Evolutionary conservation across 106 monocot genomes (phyloP), one percentile per base, ranked within the genome.

Genomic region (Apostasia ramifera): DNA sequence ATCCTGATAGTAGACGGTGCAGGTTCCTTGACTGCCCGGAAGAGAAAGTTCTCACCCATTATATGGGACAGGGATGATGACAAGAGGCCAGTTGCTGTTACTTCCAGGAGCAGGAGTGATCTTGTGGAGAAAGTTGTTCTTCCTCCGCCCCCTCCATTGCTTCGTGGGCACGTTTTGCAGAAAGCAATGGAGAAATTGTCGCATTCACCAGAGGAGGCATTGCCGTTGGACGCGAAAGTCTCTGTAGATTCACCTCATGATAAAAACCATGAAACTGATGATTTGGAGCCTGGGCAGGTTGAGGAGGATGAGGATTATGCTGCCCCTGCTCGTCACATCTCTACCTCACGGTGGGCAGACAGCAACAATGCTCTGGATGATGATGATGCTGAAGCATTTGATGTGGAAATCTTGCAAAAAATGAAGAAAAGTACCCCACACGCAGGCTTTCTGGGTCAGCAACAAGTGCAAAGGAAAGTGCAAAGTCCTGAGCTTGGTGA

Each of bases 341-440:
- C 85, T 9, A 61, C 79, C 3, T 94, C 94, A 15, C 64, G 94
- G 55, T 94, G 94, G 94, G 88, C 88, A 6, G 83, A 81, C 61
- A 78, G 69, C 40, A 79, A 86, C 61, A 66, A 78, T 78, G 57
- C n/a, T 13, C 6, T 69, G 3, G 81, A 83, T 1, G 73, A 79
- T 46, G 79, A 83, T 37, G 83, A 84, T 50, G 66, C 66, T n/a
- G 67, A 65, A 12, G 55, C 2, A 44, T 26, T 57, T 74, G 61
- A 57, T 42, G 68, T 50, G 47, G 71, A 54, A 6, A 59, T 63
- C 70, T 38, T 59, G 45, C 55, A 63, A 3, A 75, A 64, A 52
- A 70, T 57, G 67, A 78, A 67, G 76, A 83, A 71, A 61, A 62
- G 40, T 39, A 68, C 66, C 39, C 69, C 73, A 0, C 42, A 46